phyloP scores from a whole-genome alignment of 2,329 filamentous ascomycete species.

The Colletotrichum sublineola region DNA sequence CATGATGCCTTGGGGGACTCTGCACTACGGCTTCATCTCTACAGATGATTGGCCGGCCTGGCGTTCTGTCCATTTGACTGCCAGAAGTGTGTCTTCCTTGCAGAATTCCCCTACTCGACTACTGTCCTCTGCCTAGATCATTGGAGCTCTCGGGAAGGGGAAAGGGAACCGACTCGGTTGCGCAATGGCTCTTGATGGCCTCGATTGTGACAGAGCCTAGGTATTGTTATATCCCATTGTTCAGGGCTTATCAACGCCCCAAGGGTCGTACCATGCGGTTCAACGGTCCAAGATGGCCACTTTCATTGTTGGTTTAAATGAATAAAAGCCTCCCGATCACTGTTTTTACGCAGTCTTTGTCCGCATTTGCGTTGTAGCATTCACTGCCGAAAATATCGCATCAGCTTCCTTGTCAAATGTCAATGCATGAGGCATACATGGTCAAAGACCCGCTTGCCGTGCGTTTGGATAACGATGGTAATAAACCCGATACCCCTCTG shows the following conservation, averaged over 20 bases:
- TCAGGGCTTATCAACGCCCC: background rate
- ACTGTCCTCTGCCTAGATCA: background rate
- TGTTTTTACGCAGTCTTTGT: background rate
- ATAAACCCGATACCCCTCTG: background rate
- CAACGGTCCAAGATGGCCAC: background rate
- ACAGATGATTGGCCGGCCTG: background rate
- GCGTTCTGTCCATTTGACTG: background rate
- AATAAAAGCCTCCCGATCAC: background rate
- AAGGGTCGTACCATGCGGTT: background rate
- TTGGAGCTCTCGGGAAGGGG: background rate
- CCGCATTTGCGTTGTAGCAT: background rate
- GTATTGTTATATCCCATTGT: background rate
- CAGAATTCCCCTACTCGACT: too few species aligned
- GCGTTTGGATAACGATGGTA: background rate
- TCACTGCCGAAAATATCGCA: background rate
- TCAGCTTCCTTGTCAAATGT: background rate
- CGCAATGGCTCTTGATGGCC: background rate
- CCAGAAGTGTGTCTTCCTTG: background rate
- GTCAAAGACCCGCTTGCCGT: background rate
- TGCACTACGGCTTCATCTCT: background rate
- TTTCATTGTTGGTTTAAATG: slow-evolving; percentile 12
- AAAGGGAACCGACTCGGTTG: background rate
- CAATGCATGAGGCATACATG: background rate
- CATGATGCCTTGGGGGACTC: background rate
- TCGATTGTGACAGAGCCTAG: background rate